Conservation (phyloP, 2,329 filamentous ascomycete species). For the Metarhizium rileyi region DNA sequence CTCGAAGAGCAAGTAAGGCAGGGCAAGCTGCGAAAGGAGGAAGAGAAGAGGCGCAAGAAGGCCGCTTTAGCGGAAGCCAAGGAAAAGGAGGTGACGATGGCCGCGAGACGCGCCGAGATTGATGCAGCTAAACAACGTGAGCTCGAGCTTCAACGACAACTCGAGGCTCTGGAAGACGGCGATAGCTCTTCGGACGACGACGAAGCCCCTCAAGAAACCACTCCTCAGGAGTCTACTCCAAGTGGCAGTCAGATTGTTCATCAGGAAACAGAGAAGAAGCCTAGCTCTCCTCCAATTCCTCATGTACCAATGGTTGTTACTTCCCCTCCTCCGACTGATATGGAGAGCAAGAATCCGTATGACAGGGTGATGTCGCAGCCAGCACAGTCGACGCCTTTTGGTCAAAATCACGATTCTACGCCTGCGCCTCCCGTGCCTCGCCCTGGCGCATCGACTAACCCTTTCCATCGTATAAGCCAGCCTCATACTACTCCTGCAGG, state of each 20-base stretch:
- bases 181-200: constrained; percentile 72
- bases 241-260: constrained; percentile 41
- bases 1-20: constrained; percentile 90
- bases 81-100: constrained; percentile 77
- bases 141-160: constrained; percentile 76
- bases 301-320: constrained; percentile 42
- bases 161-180: constrained; percentile 65
- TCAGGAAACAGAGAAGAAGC: constrained; percentile 44
- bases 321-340: constrained; percentile 48
- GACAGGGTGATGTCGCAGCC: constrained; percentile 78
- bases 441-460: constrained; percentile 73
- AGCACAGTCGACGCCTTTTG: constrained; percentile 39
- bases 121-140: constrained; percentile 86
- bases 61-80: constrained; percentile 77
- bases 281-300: constrained; percentile 41
- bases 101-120: constrained; percentile 79
- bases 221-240: constrained; percentile 47
- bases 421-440: constrained; percentile 26
- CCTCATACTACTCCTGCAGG: constrained; percentile 40
- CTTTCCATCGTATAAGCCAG: constrained; percentile 80
- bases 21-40: constrained; percentile 90
- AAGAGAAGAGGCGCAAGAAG: constrained; percentile 89
- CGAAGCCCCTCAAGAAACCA: constrained; percentile 63
- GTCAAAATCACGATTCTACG: constrained; percentile 25
- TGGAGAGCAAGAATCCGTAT: constrained; percentile 90